Evolutionary conservation across 139 green algal genomes (phyloP), one percentile per base, ranked within the genome.

Genomic region (Chlamydomonas applanata): DNA sequence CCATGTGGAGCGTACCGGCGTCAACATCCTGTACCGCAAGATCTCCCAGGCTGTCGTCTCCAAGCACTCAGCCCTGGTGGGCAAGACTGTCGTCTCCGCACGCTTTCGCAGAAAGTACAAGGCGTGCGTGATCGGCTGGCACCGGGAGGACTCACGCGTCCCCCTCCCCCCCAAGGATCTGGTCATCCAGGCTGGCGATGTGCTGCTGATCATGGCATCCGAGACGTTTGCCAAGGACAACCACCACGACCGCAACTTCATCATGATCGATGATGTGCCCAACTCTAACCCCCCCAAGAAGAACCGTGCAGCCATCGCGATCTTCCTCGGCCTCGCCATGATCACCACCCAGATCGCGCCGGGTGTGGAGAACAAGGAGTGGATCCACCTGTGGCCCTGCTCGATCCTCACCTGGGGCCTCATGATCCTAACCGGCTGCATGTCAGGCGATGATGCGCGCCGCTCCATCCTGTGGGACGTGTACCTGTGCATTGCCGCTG

Each of bases 71-170:
- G 45, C 53, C 1, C 30, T 74, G 1, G 54, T 74, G 33, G 53
- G 53, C 53, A 49, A 74, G 52, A 67, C 46, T 19, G 69, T 74
- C 2, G 45, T 52, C 3, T 33, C 62, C 2, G 5, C 40, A 3
- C 57, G 71, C 56, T 95, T 95, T 79, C 79, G 90, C 22, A 82
- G 85, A 20, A 72, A 80, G 14, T 96, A 91, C 78, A 86, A 91
- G 17, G 91, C 91, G 13, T 89, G 87, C n/a, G 79, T 96, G 34
- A 75, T 95, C 63, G 89, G 85, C 16, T 81, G 94, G 32, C 88
- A 89, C 34, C 80, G 91, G 59, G n/a, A 66, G 59, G 59, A 30
- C 3, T 16, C 29, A 9, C 59, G 63, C 30, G 27, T 25, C 32
- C 32, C 24, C 32, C 63, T 30, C 17, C n/a, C 24, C 13, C 32